Conservation (phyloP, 1,284 basidiomycete genomes). For the Crucibulum parvulum region DNA sequence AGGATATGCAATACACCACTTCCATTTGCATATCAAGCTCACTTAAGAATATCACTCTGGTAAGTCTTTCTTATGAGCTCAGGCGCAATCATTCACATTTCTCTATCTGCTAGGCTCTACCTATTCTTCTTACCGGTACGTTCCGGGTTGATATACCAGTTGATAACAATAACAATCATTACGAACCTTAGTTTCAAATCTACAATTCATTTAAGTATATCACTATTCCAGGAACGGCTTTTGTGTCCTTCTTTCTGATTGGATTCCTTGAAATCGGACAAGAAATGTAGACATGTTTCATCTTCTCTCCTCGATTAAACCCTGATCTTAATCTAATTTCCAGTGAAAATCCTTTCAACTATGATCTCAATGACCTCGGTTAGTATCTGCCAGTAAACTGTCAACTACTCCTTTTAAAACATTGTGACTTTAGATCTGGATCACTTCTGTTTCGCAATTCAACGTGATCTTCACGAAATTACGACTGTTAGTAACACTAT, state of each 20-base stretch:
- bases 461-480: conserved; percentile 68
- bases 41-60: conserved; percentile 67
- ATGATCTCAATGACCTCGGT: conserved; percentile 71
- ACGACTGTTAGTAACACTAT: conserved; percentile 59
- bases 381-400: conserved; percentile 11
- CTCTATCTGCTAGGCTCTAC: conserved; percentile 51
- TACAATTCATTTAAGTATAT: conserved; percentile 55
- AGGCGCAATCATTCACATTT: conserved; percentile 2
- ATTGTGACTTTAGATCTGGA: conserved; percentile 55
- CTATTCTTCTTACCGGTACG: conserved; percentile 65
- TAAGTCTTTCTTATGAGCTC: conserved; percentile 23
- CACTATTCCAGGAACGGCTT: conserved; percentile 65
- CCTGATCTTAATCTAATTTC: not conserved
- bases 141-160: conserved; percentile 2
- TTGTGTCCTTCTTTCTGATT: conserved; percentile 63
- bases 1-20: conserved; percentile 66
- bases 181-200: conserved; percentile 57
- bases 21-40: conserved; percentile 73
- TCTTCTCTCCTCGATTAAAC: not conserved
- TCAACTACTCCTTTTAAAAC: not conserved
- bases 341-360: conserved; percentile 74
- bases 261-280: conserved; percentile 76
- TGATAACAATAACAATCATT: not conserved
- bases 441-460: conserved; percentile 62
- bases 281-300: conserved; percentile 55